Base-by-base conservation (phyloP, 129 eudicot species). In the Artemisia tridentata region DNA sequence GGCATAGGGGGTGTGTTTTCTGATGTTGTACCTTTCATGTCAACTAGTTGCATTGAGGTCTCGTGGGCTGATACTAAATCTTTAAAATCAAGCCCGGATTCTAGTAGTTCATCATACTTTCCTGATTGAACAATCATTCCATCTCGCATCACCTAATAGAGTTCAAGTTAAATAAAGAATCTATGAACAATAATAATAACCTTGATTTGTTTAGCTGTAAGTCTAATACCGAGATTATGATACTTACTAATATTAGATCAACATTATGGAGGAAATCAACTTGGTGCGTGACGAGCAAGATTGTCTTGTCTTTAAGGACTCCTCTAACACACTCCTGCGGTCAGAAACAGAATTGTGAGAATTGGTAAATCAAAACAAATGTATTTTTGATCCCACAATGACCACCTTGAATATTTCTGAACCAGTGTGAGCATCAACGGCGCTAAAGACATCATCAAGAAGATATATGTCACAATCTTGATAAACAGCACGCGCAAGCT, bases 41-140 rank as follows among this genome's bases (percentile, higher is more conserved):
- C 90, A 8, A 82, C 88, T 58, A 84, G 90, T 19, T 82, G 87
- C 96, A 91, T 86, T 2, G 90, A 84, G 41, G 86, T 78, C 31
- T 88, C 96, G n/a, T 84, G 92, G 12, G 97, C 92, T 17, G 86
- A 64, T n/a, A 86, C 96, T 20, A 91, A 65, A 2, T 77, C 79
- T 59, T 68, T 73, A 64, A 90, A 90, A 71, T 90, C 89, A 18
- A 68, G n/a, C 29, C 95, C 91, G 2, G 89, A 80, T 48, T 75
- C 83, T 7, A 90, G 71, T 43, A 91, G 63, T 18, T 73, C 82
- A 31, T 80, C 69, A 52, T 88, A 91, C 72, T 82, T 88, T 56
- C 97, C 97, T 23, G 88, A 81, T 76, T 91, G 90, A 25, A 85
- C 96, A 15, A 86, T 84, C 82, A 57, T 85, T 65, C 97, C 97